Conservation (phyloP, 441 rosid genomes). For the Isatis lusitanica region DNA sequence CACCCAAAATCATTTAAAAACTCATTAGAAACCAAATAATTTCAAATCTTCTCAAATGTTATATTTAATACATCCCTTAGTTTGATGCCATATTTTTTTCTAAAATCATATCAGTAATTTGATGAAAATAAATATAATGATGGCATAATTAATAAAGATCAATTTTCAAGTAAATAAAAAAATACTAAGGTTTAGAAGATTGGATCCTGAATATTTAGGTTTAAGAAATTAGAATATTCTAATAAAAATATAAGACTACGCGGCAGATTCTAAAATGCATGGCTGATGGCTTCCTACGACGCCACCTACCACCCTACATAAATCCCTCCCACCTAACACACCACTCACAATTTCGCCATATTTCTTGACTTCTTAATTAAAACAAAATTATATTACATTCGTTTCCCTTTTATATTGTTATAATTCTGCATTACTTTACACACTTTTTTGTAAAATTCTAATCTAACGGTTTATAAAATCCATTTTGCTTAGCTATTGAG, state of each 20-base stretch:
- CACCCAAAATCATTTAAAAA: no score
- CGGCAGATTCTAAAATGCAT: constrained; percentile 16
- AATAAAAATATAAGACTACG: neutral
- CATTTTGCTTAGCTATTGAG: neutral
- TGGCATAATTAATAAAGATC: no score
- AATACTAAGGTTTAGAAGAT: no score
- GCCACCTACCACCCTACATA: constrained; percentile 22
- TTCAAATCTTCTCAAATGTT: no score
- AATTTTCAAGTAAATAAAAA: no score
- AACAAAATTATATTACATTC: neutral
- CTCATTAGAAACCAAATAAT: no score
- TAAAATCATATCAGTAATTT: no score
- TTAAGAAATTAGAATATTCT: neutral
- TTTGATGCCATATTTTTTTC: no score
- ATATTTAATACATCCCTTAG: no score
- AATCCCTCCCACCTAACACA: constrained; percentile 17
- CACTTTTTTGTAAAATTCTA: neutral
- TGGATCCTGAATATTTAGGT: no score
- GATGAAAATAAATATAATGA: no score
- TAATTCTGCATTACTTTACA: neutral
- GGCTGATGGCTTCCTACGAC: constrained; percentile 4
- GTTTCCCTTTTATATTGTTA: neutral
- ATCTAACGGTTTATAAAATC: neutral
- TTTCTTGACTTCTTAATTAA: neutral
- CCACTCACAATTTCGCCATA: constrained; percentile 14